A percentile compares a stretch with the other conserved stretches of the same genome.
These are phyloP conservation scores for Emergomyces orientalis DNA, from an alignment of 2,329 filamentous ascomycete genomes.

Conservation along the genomic window DNA sequence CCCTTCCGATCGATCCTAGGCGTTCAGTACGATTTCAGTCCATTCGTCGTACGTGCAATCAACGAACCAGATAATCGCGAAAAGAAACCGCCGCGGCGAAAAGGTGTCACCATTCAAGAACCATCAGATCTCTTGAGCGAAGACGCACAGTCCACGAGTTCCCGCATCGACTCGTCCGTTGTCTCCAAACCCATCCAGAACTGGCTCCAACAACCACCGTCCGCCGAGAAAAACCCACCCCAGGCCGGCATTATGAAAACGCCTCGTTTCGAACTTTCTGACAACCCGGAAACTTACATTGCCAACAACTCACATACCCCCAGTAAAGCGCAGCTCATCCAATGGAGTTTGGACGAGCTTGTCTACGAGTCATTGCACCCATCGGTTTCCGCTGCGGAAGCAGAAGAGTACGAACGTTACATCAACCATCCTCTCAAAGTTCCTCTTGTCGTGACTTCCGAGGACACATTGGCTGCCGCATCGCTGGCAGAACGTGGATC, in stretches of 20 bases:
- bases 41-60: constrained; percentile 65
- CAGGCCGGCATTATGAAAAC: constrained; percentile 51
- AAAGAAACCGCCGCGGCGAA: constrained; percentile 48
- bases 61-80: constrained; percentile 50
- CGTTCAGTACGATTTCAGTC: constrained; percentile 72
- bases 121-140: constrained; percentile 42
- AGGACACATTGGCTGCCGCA: constrained; percentile 29
- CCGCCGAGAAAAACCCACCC: constrained; percentile 26
- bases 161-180: constrained; percentile 13
- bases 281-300: constrained; percentile 17
- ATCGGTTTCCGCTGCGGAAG: constrained; percentile 64
- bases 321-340: constrained; percentile 65
- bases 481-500: constrained; percentile 30
- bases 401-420: constrained; percentile 80
- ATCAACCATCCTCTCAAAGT: constrained; percentile 82
- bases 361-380: constrained; percentile 80
- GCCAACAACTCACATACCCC: constrained; percentile 40
- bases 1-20: constrained; percentile 59
- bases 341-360: constrained; percentile 64
- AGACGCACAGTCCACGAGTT: constrained; percentile 32
- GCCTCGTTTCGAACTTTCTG: constrained; percentile 23
- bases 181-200: constrained; percentile 19
- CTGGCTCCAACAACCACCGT: constrained; percentile 28
- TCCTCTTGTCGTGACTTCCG: constrained; percentile 52
- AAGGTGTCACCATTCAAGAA: constrained; percentile 61